Percentiles rank a stretch among this genome's conserved stretches.
Evolutionary conservation across 176 grass and related monocot species (phyloP).

Genomic region (Cocos nucifera): DNA sequence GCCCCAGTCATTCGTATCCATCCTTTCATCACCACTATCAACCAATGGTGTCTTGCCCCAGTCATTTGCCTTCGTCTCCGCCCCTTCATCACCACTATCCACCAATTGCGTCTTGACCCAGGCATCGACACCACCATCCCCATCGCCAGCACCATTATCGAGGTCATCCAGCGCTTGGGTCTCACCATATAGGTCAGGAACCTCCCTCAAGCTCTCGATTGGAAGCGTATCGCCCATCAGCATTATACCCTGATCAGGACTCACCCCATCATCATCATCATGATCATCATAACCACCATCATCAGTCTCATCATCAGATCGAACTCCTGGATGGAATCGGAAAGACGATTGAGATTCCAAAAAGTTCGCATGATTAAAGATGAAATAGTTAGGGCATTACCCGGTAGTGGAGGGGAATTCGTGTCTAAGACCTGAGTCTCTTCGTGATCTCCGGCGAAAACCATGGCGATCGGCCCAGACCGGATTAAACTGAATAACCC

Average conservation of each 20-base stretch:
- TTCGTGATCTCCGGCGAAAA: neutral
- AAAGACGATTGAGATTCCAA: neutral
- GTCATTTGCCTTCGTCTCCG: too few relatives aligned
- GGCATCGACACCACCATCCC: neutral
- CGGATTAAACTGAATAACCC: too few relatives aligned
- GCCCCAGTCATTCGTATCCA: neutral
- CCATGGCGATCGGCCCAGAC: neutral
- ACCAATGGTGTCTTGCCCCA: too few relatives aligned
- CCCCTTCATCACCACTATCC: neutral
- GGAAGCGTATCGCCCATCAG: too few relatives aligned
- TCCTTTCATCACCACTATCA: neutral
- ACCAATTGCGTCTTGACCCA: conserved; percentile 7
- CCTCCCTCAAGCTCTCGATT: neutral
- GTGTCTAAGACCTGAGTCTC: conserved; percentile 7
- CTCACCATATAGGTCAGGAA: conserved; percentile 7
- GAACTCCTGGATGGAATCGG: neutral
- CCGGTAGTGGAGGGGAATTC: neutral
- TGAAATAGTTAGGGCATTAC: neutral
- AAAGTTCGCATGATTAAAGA: neutral
- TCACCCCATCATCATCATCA: neutral
- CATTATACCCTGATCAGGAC: neutral
- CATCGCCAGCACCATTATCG: neutral
- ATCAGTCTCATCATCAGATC: too few relatives aligned
- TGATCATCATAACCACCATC: too few relatives aligned
- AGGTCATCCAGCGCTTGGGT: conserved; percentile 9